Percentiles rank a stretch among this genome's conserved stretches.
Conservation (phyloP, 345 rosid species). For the Aegle marmelos region DNA sequence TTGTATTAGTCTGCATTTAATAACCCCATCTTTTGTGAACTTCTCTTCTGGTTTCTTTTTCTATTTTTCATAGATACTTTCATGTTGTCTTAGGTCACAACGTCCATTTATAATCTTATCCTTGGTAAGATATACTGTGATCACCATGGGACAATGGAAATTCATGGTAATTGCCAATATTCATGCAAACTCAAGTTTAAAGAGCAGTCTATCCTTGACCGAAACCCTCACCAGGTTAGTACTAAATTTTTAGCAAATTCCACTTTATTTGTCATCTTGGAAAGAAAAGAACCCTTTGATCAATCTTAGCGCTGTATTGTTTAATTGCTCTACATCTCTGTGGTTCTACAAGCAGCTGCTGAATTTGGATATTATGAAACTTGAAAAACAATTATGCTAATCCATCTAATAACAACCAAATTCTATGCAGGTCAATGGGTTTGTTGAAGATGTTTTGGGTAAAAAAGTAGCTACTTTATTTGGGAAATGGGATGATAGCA, state of each 20-base stretch:
- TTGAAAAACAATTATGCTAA: neutral
- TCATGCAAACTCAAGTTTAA: constrained; percentile 94
- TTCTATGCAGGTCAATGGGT: constrained; percentile 70
- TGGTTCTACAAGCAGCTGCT: neutral
- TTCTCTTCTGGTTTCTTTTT: constrained; percentile 20
- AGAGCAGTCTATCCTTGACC: constrained; percentile 84
- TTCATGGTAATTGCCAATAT: constrained; percentile 70
- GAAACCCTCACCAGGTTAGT: constrained; percentile 91
- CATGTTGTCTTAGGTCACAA: constrained; percentile 63
- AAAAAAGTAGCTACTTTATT: constrained; percentile 65
- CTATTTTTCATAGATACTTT: constrained; percentile 11
- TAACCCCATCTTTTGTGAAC: neutral
- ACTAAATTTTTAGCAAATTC: neutral
- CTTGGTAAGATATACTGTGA: constrained; percentile 87
- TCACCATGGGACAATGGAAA: constrained; percentile 91
- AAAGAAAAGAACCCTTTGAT: neutral
- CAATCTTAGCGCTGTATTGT: neutral
- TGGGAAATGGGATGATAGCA: constrained; percentile 97
- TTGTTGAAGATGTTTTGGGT: constrained; percentile 70
- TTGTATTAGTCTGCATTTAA: constrained; percentile 3
- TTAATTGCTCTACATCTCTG: neutral
- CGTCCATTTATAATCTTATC: constrained; percentile 86
- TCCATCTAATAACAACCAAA: neutral
- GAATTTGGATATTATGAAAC: neutral
- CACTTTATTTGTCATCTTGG: neutral